Percentiles rank a stretch among this genome's conserved stretches.
These are phyloP conservation scores for Eleusine indica DNA, from an alignment of 176 grass and related monocot species.

Conservation along the genomic window DNA sequence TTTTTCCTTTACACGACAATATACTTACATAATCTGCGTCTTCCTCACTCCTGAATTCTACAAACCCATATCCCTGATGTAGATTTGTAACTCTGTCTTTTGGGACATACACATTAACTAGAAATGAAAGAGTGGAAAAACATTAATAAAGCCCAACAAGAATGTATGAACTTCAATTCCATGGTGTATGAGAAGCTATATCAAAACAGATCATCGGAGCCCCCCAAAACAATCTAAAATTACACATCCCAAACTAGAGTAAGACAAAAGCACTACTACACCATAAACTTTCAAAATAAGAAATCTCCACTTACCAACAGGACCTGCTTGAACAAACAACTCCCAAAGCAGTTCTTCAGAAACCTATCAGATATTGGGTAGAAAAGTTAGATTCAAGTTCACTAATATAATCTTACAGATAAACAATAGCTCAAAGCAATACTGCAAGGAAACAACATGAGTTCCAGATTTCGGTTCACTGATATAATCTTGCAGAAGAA, in stretches of 20 bases:
- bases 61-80: slow-evolving; percentile 98
- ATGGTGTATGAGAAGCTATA: neutral
- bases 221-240: neutral
- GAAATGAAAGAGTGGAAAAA: slow-evolving; percentile 30
- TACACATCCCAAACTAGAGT: neutral
- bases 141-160: slow-evolving; percentile 11
- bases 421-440: neutral
- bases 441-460: neutral
- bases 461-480: neutral
- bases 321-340: slow-evolving; percentile 94
- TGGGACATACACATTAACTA: slow-evolving; percentile 99
- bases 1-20: neutral
- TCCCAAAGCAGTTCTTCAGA: slow-evolving; percentile 91
- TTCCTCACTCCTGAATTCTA: slow-evolving; percentile 97
- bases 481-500: neutral
- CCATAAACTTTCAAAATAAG: neutral
- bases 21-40: slow-evolving; percentile 94
- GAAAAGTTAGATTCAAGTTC: neutral
- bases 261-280: neutral
- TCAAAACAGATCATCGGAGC: slow-evolving; percentile 24
- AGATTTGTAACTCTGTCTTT: slow-evolving; percentile 99
- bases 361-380: slow-evolving; percentile 48
- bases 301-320: slow-evolving; percentile 77
- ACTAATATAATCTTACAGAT: neutral
- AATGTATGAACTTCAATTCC: slow-evolving; percentile 9